These are phyloP conservation scores for Tuber calosporum DNA, from an alignment of 495 filamentous ascomycete species.

Conservation along the genomic window DNA sequence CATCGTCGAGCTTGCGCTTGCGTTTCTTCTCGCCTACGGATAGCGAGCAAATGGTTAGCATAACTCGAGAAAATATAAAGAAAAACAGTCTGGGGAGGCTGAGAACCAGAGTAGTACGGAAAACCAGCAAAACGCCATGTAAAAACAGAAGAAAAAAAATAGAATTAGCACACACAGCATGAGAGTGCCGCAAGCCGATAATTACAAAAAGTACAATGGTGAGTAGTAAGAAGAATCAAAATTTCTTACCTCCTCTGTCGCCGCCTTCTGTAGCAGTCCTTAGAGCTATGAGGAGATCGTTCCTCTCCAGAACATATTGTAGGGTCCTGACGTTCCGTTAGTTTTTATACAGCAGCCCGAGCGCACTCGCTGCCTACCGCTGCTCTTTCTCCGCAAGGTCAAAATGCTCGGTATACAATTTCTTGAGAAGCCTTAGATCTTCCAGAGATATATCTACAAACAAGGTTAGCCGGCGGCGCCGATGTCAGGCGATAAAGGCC, in stretches of 20 bases:
- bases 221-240: not conserved
- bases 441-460: slow-evolving; percentile 30
- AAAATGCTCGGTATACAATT: slow-evolving; percentile 31
- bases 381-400: slow-evolving; percentile 32
- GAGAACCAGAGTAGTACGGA: not conserved
- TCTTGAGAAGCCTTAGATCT: slow-evolving; percentile 23
- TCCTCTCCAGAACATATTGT: slow-evolving; percentile 24
- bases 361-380: slow-evolving; percentile 24
- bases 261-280: slow-evolving; percentile 41
- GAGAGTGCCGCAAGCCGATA: not conserved
- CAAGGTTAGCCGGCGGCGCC: not conserved
- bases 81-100: slow-evolving; percentile 18
- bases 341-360: slow-evolving; percentile 5
- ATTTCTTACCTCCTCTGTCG: slow-evolving; percentile 41
- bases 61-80: slow-evolving; percentile 12
- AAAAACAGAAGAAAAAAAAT: not conserved
- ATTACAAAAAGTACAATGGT: not conserved
- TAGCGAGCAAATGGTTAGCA: slow-evolving; percentile 25
- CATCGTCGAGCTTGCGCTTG: slow-evolving; percentile 41
- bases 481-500: not conserved
- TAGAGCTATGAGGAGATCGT: slow-evolving; percentile 39
- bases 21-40: slow-evolving; percentile 39
- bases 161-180: slow-evolving; percentile 5
- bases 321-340: slow-evolving; percentile 22
- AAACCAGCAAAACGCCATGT: not conserved